These are phyloP conservation scores for Ilyonectria robusta DNA, from an alignment of 2,329 filamentous ascomycete genomes.

Conservation along the genomic window DNA sequence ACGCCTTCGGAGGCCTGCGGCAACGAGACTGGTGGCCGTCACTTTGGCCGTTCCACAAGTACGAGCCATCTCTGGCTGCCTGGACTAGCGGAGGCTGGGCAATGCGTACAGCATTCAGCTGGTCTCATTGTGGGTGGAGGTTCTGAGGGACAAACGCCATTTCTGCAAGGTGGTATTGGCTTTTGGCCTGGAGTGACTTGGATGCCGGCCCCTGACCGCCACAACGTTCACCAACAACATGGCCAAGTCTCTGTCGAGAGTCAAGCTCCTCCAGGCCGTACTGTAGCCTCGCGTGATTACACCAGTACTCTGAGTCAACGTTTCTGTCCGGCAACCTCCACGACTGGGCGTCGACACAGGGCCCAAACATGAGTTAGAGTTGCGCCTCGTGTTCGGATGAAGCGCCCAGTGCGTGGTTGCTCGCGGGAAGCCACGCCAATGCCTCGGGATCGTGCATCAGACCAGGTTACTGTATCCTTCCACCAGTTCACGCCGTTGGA, in stretches of 20 bases:
- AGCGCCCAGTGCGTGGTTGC: slow-evolving; percentile 22
- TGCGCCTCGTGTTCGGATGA: slow-evolving; percentile 42
- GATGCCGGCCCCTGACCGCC: slow-evolving; percentile 4
- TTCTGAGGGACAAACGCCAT: slow-evolving; percentile 4
- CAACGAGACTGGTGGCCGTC: slow-evolving; percentile 33
- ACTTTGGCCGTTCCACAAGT: slow-evolving; percentile 39
- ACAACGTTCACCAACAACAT: slow-evolving; percentile 4
- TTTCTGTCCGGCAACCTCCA: slow-evolving; percentile 27
- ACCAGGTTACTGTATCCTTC: slow-evolving; percentile 12
- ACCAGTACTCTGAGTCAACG: slow-evolving; percentile 18
- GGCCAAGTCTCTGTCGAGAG: slow-evolving; percentile 5
- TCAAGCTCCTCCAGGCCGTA: not conserved
- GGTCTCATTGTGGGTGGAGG: slow-evolving; percentile 4
- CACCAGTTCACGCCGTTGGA: slow-evolving; percentile 14
- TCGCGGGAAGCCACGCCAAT: slow-evolving; percentile 30
- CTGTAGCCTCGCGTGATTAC: slow-evolving; percentile 10
- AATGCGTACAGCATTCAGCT: slow-evolving; percentile 18
- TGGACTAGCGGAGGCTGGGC: slow-evolving; percentile 19
- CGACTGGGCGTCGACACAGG: slow-evolving; percentile 22
- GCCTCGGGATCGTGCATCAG: slow-evolving; percentile 31
- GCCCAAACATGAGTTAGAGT: slow-evolving; percentile 29
- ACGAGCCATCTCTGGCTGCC: slow-evolving; percentile 31
- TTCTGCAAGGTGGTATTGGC: slow-evolving; percentile 13
- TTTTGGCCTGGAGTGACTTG: not conserved
- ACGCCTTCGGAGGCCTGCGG: slow-evolving; percentile 34